A percentile compares a stretch with the other conserved stretches of the same genome.
Conservation (phyloP, 2,329 filamentous ascomycete species). For the Elsinoe australis region DNA sequence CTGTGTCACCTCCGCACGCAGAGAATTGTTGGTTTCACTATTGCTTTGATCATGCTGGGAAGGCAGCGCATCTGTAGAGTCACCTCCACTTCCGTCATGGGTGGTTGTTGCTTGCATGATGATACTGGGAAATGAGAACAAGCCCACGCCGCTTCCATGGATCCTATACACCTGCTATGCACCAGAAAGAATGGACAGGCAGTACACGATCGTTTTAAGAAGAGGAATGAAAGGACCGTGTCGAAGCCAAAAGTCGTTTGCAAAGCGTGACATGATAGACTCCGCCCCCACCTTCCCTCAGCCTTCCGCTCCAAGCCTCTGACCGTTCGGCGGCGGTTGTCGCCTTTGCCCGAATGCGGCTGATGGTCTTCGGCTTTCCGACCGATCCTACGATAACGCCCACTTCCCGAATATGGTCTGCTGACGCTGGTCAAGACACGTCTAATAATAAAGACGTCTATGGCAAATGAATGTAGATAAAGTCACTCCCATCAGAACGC, state of each 20-base stretch:
- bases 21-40: neutral
- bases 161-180: slow-evolving; percentile 7
- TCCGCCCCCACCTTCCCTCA: neutral
- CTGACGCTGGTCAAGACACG: too few species aligned
- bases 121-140: neutral
- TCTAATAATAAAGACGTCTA: too few species aligned
- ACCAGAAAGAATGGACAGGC: neutral
- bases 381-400: too few species aligned
- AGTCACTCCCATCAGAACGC: too few species aligned
- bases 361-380: too few species aligned
- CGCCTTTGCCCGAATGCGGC: neutral
- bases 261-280: slow-evolving; percentile 5
- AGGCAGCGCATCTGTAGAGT: neutral
- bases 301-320: neutral
- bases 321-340: neutral
- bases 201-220: neutral
- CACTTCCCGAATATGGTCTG: too few species aligned
- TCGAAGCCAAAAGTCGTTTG: slow-evolving; percentile 1
- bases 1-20: neutral
- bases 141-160: neutral
- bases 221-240: neutral
- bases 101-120: neutral
- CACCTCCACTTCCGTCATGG: slow-evolving; percentile 11
- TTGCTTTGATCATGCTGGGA: neutral
- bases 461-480: too few species aligned